Percentiles rank a stretch among this genome's conserved stretches.
phyloP scores from a whole-genome alignment of 805 yeast species.

The Schizosaccharomyces lindneri region DNA sequence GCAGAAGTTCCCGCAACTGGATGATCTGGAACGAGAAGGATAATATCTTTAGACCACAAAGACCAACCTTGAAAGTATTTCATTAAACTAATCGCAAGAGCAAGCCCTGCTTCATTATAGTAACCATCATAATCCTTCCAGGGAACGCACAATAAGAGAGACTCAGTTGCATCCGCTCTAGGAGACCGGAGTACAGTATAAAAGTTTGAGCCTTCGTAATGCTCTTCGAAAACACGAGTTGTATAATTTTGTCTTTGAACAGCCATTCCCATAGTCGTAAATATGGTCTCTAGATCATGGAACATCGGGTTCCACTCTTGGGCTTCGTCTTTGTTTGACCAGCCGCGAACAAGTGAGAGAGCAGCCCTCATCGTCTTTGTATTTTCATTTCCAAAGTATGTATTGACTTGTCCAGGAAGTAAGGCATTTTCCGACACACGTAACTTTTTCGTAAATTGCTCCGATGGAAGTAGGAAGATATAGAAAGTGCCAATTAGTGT shows the following conservation, averaged over 20 bases:
- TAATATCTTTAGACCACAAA: constrained; percentile 85
- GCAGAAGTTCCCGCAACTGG: constrained; percentile 41
- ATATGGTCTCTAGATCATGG: neutral
- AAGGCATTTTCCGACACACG: constrained; percentile 89
- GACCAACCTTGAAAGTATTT: constrained; percentile 67
- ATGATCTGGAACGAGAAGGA: constrained; percentile 59
- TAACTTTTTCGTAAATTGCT: constrained; percentile 60
- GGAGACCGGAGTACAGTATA: constrained; percentile 82
- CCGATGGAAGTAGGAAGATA: constrained; percentile 41
- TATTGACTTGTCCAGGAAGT: constrained; percentile 86
- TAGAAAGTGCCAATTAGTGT: constrained; percentile 25
- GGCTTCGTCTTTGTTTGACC: neutral
- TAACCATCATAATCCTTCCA: constrained; percentile 20
- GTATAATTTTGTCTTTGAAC: constrained; percentile 50
- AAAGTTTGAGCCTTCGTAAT: constrained; percentile 21
- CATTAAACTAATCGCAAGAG: constrained; percentile 46
- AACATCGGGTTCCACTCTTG: constrained; percentile 40
- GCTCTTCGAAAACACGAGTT: constrained; percentile 13
- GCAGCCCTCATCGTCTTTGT: neutral
- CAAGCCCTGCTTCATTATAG: constrained; percentile 56
- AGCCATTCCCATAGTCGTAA: constrained; percentile 17
- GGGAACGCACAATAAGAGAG: constrained; percentile 74
- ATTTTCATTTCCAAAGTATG: constrained; percentile 78
- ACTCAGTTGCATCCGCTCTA: constrained; percentile 86
- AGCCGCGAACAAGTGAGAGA: neutral